Evolutionary conservation across 345 rosid genomes (phyloP).

Genomic region (Gynandropsis gynandra): DNA sequence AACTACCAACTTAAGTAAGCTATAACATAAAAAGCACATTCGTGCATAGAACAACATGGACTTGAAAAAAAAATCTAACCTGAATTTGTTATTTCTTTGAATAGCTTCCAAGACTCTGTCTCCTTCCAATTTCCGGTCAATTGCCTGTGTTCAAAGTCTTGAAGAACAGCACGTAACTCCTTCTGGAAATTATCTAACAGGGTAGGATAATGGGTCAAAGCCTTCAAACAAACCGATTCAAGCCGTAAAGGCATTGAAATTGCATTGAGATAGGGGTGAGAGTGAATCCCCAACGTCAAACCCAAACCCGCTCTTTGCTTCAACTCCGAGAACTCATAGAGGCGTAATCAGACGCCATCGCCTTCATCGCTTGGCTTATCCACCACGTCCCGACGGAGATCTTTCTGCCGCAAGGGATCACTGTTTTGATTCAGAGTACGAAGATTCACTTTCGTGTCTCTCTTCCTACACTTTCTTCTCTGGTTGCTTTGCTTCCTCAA

Average conservation of each 20-base stretch:
- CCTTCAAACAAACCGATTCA: no score
- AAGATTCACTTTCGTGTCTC: no score
- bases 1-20: no score
- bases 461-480: no score
- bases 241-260: no score
- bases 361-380: no score
- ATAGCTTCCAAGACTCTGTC: slow-evolving; percentile 76
- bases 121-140: slow-evolving; percentile 58
- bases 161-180: slow-evolving; percentile 75
- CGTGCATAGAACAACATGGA: no score
- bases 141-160: slow-evolving; percentile 43
- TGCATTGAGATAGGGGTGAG: no score
- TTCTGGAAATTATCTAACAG: slow-evolving; percentile 92
- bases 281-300: slow-evolving; percentile 80
- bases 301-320: slow-evolving; percentile 77
- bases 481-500: no score
- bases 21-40: no score
- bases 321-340: slow-evolving; percentile 66
- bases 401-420: slow-evolving; percentile 69
- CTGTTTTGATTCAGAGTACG: slow-evolving; percentile 67
- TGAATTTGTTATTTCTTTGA: slow-evolving; percentile 86
- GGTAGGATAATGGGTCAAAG: slow-evolving; percentile 92
- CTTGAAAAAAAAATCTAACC: slow-evolving; percentile 34
- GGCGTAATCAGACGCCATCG: slow-evolving; percentile 75
- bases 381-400: slow-evolving; percentile 77